A percentile compares a stretch with the other conserved stretches of the same genome.
These are phyloP conservation scores for Lactarius deliciosus DNA, from an alignment of 768 basidiomycete genomes.

Conservation along the genomic window DNA sequence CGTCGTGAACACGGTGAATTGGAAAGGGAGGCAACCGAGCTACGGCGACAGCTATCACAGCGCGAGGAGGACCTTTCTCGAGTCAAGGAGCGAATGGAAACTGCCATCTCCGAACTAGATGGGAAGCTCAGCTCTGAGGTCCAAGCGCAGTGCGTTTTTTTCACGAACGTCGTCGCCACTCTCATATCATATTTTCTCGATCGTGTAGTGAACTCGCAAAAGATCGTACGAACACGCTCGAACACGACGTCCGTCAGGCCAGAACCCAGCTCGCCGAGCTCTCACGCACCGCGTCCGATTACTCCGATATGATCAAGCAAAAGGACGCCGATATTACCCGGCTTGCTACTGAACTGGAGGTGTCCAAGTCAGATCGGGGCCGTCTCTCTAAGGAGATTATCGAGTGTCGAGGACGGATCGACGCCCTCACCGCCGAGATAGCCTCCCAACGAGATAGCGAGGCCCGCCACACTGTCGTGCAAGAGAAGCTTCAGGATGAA, in stretches of 20 bases:
- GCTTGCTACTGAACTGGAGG: conserved; percentile 53
- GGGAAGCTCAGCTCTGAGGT: conserved; percentile 64
- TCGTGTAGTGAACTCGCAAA: conserved; percentile 61
- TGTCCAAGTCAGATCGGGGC: conserved; percentile 54
- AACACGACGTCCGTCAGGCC: conserved; percentile 64
- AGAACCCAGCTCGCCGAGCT: conserved; percentile 79
- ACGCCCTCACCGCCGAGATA: conserved; percentile 62
- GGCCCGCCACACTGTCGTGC: conserved; percentile 46
- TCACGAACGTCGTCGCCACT: not conserved
- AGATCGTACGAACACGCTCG: conserved; percentile 57
- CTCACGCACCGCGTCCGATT: conserved; percentile 72
- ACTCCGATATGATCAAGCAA: conserved; percentile 69
- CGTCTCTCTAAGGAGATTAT: conserved; percentile 56
- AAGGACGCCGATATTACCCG: conserved; percentile 70
- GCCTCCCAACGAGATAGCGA: conserved; percentile 57
- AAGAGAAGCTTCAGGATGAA: conserved; percentile 71
- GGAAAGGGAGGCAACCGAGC: conserved; percentile 63
- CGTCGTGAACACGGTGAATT: conserved; percentile 54
- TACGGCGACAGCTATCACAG: conserved; percentile 63
- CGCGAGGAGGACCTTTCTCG: conserved; percentile 80
- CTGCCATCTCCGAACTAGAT: conserved; percentile 63
- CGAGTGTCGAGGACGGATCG: conserved; percentile 69
- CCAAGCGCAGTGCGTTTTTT: conserved; percentile 55
- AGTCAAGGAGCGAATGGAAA: conserved; percentile 73
- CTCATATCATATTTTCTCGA: not conserved